These are phyloP conservation scores for Aspergillus hancockii DNA, from an alignment of 495 filamentous ascomycete genomes.

Conservation along the genomic window DNA sequence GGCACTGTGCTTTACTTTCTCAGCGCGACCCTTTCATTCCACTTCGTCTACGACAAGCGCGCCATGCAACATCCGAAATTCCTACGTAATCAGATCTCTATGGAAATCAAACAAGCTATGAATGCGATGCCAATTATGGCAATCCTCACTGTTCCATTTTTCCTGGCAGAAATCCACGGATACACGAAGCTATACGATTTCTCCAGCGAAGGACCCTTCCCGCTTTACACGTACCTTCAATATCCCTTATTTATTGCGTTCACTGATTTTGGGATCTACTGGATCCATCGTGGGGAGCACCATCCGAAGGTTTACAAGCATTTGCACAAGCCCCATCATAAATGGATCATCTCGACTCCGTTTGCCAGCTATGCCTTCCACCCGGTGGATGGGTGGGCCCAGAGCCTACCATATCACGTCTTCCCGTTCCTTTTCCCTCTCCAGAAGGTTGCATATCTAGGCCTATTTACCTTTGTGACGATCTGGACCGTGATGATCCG, in stretches of 20 bases:
- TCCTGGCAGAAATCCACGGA: conserved; percentile 79
- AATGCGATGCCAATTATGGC: conserved; percentile 75
- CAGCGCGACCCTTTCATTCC: conserved; percentile 73
- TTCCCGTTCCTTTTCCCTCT: conserved; percentile 90
- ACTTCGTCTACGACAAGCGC: conserved; percentile 86
- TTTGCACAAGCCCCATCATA: conserved; percentile 95
- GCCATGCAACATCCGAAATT: conserved; percentile 85
- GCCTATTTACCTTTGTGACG: conserved; percentile 85
- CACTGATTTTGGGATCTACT: conserved; percentile 90
- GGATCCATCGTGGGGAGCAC: conserved; percentile 87
- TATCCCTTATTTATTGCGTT: conserved; percentile 89
- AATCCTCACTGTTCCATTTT: conserved; percentile 73
- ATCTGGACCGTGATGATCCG: conserved; percentile 94
- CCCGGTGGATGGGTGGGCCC: conserved; percentile 85
- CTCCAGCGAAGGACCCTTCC: conserved; percentile 64
- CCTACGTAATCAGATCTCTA: conserved; percentile 82
- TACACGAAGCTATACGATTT: conserved; percentile 84
- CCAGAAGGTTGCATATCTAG: conserved; percentile 84
- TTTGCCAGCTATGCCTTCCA: conserved; percentile 92
- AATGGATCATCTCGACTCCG: conserved; percentile 97
- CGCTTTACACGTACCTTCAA: conserved; percentile 75
- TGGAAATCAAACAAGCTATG: conserved; percentile 78
- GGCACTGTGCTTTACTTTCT: conserved; percentile 75
- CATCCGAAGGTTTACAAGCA: conserved; percentile 77
- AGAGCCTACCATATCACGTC: conserved; percentile 90